These are phyloP conservation scores for Leccinum colubrinum DNA, from an alignment of 1,284 basidiomycete species.

Conservation along the genomic window DNA sequence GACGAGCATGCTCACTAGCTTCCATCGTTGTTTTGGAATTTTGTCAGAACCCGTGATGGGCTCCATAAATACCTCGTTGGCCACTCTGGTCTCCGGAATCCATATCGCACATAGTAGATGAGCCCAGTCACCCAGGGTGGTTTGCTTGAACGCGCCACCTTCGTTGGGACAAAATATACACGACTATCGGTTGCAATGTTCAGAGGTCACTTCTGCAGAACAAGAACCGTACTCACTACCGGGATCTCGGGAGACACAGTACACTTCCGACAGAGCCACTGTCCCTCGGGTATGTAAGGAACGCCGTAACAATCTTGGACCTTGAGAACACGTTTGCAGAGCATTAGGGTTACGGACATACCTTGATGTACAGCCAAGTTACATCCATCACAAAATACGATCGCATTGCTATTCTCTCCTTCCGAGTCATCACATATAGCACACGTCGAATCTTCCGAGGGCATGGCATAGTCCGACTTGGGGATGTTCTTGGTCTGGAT, in stretches of 20 bases:
- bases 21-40: constrained; percentile 93
- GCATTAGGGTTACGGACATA: constrained; percentile 32
- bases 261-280: constrained; percentile 99
- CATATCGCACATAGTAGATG: constrained; percentile 97
- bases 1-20: constrained; percentile 61
- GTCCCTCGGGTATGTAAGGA: constrained; percentile 98
- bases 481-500: constrained; percentile 86
- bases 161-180: constrained; percentile 96
- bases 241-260: constrained; percentile 97
- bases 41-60: constrained; percentile 90
- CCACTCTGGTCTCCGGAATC: constrained; percentile 94
- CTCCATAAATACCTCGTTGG: constrained; percentile 98
- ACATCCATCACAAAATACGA: constrained; percentile 99
- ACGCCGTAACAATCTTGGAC: constrained; percentile 94
- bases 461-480: constrained; percentile 78
- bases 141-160: constrained; percentile 99
- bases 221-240: constrained; percentile 58
- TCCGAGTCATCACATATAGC: constrained; percentile 98
- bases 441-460: constrained; percentile 93
- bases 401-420: constrained; percentile 98
- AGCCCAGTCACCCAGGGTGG: constrained; percentile 90
- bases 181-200: constrained; percentile 46
- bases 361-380: constrained; percentile 99
- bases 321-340: constrained; percentile 10
- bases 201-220: too few relatives aligned